A percentile compares a stretch with the other conserved stretches of the same genome.
Conservation (phyloP, 2,329 filamentous ascomycete genomes). For the Pseudogymnoascus pannorum region DNA sequence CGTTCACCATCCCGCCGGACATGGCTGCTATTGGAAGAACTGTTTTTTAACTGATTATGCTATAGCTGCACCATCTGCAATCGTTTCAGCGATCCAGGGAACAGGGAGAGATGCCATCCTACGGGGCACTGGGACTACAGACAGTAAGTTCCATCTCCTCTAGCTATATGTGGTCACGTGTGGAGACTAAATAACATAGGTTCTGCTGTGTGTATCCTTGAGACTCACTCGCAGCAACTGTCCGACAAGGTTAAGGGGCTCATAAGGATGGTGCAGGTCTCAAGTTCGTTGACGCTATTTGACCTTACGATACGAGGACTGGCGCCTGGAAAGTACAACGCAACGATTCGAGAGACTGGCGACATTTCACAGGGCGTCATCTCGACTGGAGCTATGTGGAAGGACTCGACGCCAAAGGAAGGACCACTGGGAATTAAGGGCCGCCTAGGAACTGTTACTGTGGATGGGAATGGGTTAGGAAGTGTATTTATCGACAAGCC, state of each 20-base stretch:
- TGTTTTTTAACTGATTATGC: not conserved
- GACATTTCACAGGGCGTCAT: conserved; percentile 78
- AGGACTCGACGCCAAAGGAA: conserved; percentile 34
- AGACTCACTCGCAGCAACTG: conserved; percentile 62
- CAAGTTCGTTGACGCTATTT: conserved; percentile 68
- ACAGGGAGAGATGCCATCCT: conserved; percentile 93
- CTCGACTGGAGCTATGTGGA: conserved; percentile 77
- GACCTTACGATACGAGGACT: conserved; percentile 84
- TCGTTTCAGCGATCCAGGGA: conserved; percentile 79
- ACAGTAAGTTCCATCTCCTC: conserved; percentile 53
- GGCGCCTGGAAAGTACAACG: conserved; percentile 71
- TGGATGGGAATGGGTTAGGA: conserved; percentile 69
- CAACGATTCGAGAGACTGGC: conserved; percentile 77
- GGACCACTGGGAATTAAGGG: conserved; percentile 45
- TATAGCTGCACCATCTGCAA: conserved; percentile 73
- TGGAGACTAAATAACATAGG: conserved; percentile 35
- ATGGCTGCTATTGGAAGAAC: not conserved
- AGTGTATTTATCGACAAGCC: conserved; percentile 73
- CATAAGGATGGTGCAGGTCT: conserved; percentile 89
- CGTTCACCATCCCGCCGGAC: conserved; percentile 18
- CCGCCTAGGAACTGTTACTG: conserved; percentile 65
- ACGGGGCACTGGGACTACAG: conserved; percentile 75
- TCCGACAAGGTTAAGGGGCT: conserved; percentile 71
- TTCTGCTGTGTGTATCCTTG: conserved; percentile 90
- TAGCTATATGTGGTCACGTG: conserved; percentile 7